phyloP scores from a whole-genome alignment of 2,329 filamentous ascomycete genomes.

The Bipolaris victoriae region DNA sequence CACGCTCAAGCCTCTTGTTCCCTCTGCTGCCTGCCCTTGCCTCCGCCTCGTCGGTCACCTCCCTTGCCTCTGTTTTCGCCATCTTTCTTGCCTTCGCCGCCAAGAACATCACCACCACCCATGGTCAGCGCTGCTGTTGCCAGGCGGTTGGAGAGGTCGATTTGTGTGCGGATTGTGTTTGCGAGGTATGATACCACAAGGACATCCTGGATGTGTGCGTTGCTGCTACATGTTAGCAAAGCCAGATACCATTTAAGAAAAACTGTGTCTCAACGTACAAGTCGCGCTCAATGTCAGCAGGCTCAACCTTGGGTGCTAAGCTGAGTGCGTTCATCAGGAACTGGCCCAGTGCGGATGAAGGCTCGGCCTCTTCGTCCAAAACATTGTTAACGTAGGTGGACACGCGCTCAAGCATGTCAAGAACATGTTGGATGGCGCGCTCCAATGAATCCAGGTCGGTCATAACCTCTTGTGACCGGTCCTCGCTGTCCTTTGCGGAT shows the following conservation, averaged over 20 bases:
- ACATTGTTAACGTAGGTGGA: slow-evolving; percentile 92
- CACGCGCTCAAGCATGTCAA: slow-evolving; percentile 88
- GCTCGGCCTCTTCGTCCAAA: slow-evolving; percentile 88
- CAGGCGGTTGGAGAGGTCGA: slow-evolving; percentile 94
- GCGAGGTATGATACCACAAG: slow-evolving; percentile 97
- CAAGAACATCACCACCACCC: slow-evolving; percentile 49
- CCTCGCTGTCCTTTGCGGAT: slow-evolving; percentile 78
- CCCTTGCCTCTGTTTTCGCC: slow-evolving; percentile 41
- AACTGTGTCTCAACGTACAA: slow-evolving; percentile 64
- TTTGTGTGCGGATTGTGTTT: slow-evolving; percentile 98
- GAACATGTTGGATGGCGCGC: slow-evolving; percentile 82
- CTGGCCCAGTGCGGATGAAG: slow-evolving; percentile 90
- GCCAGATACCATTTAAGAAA: not conserved
- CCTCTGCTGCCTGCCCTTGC: slow-evolving; percentile 44
- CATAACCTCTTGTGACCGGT: slow-evolving; percentile 73
- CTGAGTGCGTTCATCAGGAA: slow-evolving; percentile 93
- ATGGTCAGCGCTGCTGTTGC: slow-evolving; percentile 67
- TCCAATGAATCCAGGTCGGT: slow-evolving; percentile 91
- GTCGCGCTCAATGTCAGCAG: slow-evolving; percentile 88
- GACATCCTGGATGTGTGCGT: slow-evolving; percentile 99
- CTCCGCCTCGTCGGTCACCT: slow-evolving; percentile 39
- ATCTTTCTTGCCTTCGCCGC: slow-evolving; percentile 44
- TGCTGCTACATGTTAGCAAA: slow-evolving; percentile 60
- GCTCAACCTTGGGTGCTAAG: slow-evolving; percentile 91
- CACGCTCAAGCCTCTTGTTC: slow-evolving; percentile 41